Base-by-base conservation (phyloP, 768 basidiomycete species). In the Leucocoprinus leucothites region DNA sequence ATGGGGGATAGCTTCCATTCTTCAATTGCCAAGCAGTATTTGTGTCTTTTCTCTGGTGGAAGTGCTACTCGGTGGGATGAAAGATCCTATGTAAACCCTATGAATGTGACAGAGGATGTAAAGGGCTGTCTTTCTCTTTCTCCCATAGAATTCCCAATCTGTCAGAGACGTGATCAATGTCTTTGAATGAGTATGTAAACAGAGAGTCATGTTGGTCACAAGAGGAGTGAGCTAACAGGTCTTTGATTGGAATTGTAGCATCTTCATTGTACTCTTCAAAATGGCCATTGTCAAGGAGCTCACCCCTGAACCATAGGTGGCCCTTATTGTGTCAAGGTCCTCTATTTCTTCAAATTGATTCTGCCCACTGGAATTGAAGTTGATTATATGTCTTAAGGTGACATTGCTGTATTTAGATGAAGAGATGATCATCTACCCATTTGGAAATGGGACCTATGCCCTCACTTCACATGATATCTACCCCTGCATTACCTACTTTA, bases 361-460 rank as follows among this genome's bases (percentile, higher is more conserved):
- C 34, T 26, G 42, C 13, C 9, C 25, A 9, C 48, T 41, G 9
- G 24, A 9, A 6, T 18, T 49, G 14, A 8, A 9, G 9, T 6
- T 51, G 9, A 21, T 57, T 57, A 21, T 28, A 57, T n/a, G 25
- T 26, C 3, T 2, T 9, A 2, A 51, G 26, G 24, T 51, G 38
- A 14, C 21, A 41, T 11, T 18, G 19, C 13, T 9, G 26, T 19
- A 57, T 49, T 21, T 44, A 28, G 18, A 68, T 42, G 61, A 66
- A 68, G 0, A 69, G 1, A n/a, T 70, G 67, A 42, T 70, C 64
- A 44, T 70, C 72, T 0, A 72, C 70, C 69, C 72, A 67, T 36
- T 65, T 65, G 0, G 63, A 57, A 8, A 71, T 11, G 0, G 64
- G 64, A 8, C 67, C 64, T 0, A 71, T 60, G 1, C 69, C 67